These are phyloP conservation scores for Melanopsichium pennsylvanicum DNA, from an alignment of 1,284 basidiomycete genomes.

Conservation along the genomic window DNA sequence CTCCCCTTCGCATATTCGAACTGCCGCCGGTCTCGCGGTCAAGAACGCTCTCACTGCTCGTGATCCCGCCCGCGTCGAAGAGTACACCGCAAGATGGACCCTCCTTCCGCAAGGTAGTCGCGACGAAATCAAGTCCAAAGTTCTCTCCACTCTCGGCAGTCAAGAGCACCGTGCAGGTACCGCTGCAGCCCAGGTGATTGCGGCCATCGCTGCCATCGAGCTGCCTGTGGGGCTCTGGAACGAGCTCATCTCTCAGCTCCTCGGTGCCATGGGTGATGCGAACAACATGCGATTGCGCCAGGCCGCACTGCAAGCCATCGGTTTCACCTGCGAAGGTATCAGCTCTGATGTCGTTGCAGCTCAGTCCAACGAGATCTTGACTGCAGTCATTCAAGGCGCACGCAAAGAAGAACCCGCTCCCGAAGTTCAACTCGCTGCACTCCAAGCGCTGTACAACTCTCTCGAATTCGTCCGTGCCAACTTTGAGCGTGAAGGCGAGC, in stretches of 20 bases:
- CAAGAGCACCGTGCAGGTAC: constrained; percentile 77
- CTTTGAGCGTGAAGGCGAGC: constrained; percentile 85
- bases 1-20: constrained; percentile 75
- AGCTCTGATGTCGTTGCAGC: constrained; percentile 77
- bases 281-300: constrained; percentile 82
- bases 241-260: constrained; percentile 84
- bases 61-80: constrained; percentile 73
- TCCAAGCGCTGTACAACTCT: constrained; percentile 92
- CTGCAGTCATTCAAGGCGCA: constrained; percentile 97
- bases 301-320: constrained; percentile 91
- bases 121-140: constrained; percentile 85
- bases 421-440: constrained; percentile 94
- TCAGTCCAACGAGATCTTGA: constrained; percentile 96
- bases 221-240: constrained; percentile 87
- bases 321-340: constrained; percentile 95
- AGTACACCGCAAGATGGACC: constrained; percentile 73
- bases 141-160: constrained; percentile 83
- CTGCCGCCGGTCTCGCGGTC: constrained; percentile 92
- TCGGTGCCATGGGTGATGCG: constrained; percentile 84
- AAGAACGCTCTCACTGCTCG: constrained; percentile 93
- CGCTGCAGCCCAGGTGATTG: constrained; percentile 90
- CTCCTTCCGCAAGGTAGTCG: constrained; percentile 75
- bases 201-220: constrained; percentile 92
- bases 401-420: constrained; percentile 87
- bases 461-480: constrained; percentile 97